Evolutionary conservation across 208 protist genomes (phyloP).

Genomic region (Leishmania tarentolae): DNA sequence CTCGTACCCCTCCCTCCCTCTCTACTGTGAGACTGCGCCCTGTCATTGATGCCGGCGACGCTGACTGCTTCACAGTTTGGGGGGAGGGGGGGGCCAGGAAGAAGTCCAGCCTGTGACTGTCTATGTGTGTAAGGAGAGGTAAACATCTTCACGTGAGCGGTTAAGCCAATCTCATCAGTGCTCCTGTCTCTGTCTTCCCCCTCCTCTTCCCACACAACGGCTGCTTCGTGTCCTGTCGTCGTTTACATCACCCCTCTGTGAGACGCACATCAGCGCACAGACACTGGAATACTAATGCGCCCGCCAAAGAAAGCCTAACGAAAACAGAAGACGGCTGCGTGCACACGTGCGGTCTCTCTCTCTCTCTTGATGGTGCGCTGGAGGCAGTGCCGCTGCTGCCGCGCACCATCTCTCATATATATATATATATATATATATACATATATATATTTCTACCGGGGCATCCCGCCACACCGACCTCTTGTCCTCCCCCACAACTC

Average conservation of each 20-base stretch:
- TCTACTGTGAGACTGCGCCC: background rate
- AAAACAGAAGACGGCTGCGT: background rate
- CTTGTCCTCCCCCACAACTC: background rate
- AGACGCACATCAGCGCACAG: background rate
- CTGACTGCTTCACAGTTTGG: background rate
- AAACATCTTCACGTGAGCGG: background rate
- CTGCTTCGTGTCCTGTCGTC: background rate
- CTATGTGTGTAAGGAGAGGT: background rate
- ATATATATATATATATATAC: no score
- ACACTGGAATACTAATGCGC: background rate
- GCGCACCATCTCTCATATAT: background rate
- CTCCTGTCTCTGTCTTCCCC: background rate
- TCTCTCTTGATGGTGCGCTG: background rate
- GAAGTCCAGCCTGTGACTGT: background rate
- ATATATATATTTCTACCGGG: background rate
- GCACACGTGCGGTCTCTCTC: background rate
- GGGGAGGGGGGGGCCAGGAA: background rate
- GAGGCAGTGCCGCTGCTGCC: background rate
- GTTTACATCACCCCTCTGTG: background rate
- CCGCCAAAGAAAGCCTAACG: no score
- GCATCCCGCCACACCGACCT: background rate
- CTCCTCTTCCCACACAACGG: background rate
- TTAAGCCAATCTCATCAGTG: background rate
- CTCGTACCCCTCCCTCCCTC: background rate
- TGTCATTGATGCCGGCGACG: background rate